Percentiles rank a stretch among this genome's conserved stretches.
phyloP scores from a whole-genome alignment of 352 stramenopile genomes.

The Phytophthora meadii region DNA sequence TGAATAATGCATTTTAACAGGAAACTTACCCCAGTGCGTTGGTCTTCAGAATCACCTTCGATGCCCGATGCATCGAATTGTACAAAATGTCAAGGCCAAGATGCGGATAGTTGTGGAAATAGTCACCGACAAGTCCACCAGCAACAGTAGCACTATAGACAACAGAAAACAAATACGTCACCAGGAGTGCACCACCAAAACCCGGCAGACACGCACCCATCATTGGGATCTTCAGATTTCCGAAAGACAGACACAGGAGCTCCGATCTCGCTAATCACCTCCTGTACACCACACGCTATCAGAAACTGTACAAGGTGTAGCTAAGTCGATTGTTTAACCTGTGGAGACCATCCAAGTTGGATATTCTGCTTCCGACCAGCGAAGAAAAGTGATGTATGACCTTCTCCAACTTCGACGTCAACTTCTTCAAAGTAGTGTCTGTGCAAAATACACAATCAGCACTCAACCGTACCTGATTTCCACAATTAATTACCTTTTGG shows the following conservation, averaged over 20 bases:
- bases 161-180: constrained; percentile 13
- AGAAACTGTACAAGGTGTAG: not conserved
- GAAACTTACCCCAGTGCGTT: constrained; percentile 70
- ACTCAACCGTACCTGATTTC: not conserved
- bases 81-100: constrained; percentile 84
- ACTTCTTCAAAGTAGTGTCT: constrained; percentile 85
- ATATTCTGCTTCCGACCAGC: constrained; percentile 70
- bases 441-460: constrained; percentile 6
- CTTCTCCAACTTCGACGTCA: constrained; percentile 54
- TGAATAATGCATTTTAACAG: no score
- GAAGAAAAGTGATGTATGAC: constrained; percentile 57
- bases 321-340: constrained; percentile 48
- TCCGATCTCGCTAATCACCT: constrained; percentile 83
- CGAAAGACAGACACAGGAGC: constrained; percentile 79
- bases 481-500: constrained; percentile 50
- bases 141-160: constrained; percentile 50
- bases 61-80: constrained; percentile 67
- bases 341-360: constrained; percentile 78
- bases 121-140: constrained; percentile 67
- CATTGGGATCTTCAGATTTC: constrained; percentile 75
- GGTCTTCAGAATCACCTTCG: constrained; percentile 84
- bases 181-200: not conserved
- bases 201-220: constrained; percentile 46
- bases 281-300: constrained; percentile 29
- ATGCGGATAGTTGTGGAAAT: constrained; percentile 90